Percentiles rank a stretch among this genome's conserved stretches.
phyloP scores from a whole-genome alignment of 305 asterid species.

The Fraxinus greggii region DNA sequence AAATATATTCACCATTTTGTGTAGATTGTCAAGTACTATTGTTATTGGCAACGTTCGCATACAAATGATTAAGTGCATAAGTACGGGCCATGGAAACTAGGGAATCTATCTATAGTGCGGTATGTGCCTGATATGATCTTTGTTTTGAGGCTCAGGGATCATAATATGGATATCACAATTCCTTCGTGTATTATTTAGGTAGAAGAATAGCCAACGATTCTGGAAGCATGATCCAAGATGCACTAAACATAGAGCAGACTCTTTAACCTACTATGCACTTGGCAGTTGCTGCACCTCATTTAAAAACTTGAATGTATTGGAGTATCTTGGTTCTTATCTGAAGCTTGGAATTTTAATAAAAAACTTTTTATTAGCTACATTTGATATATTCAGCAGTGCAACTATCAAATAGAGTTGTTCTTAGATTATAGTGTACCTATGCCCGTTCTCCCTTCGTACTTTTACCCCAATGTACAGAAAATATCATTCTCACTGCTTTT shows the following conservation, averaged over 20 bases:
- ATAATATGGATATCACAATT: neutral
- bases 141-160: neutral
- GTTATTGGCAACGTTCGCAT: neutral
- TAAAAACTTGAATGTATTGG: neutral
- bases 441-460: neutral
- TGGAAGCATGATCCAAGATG: neutral
- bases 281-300: neutral
- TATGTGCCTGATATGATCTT: neutral
- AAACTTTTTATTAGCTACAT: neutral
- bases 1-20: neutral
- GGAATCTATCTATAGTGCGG: neutral
- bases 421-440: slow-evolving; percentile 8
- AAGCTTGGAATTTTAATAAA: neutral
- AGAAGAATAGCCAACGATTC: neutral
- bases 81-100: neutral
- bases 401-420: neutral
- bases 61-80: neutral
- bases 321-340: neutral
- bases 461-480: slow-evolving; percentile 10
- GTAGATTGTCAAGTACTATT: neutral
- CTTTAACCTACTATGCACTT: neutral
- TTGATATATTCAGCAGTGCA: slow-evolving; percentile 2
- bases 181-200: neutral
- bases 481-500: slow-evolving; percentile 15
- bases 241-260: neutral